These are phyloP conservation scores for Penicillium diatomitis DNA, from an alignment of 495 filamentous ascomycete genomes.

Conservation along the genomic window DNA sequence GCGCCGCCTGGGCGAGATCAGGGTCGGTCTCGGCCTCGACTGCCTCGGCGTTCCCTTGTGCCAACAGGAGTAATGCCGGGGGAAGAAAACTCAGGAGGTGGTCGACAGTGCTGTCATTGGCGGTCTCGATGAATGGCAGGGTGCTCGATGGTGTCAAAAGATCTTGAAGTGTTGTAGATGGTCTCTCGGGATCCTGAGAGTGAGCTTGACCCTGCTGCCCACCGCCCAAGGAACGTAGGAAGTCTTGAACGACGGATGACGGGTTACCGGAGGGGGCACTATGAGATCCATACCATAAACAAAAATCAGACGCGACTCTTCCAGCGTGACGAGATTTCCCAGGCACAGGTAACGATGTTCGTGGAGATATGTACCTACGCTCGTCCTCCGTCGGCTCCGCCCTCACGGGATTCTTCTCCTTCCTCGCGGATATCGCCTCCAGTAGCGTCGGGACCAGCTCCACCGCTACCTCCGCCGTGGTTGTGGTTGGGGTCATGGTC, in stretches of 20 bases:
- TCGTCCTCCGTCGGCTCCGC: slow-evolving; percentile 92
- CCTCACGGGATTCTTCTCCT: slow-evolving; percentile 76
- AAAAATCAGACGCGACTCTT: slow-evolving; percentile 1
- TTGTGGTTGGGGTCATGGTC: slow-evolving; percentile 47
- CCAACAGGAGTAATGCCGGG: slow-evolving; percentile 58
- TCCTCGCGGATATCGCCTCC: slow-evolving; percentile 87
- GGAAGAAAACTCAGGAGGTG: slow-evolving; percentile 70
- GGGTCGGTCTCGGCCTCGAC: slow-evolving; percentile 54
- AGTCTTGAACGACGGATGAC: slow-evolving; percentile 65
- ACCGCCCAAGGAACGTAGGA: slow-evolving; percentile 74
- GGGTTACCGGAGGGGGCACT: slow-evolving; percentile 44
- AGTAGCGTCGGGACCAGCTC: slow-evolving; percentile 76
- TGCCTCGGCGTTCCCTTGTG: slow-evolving; percentile 52
- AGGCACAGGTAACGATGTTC: not conserved
- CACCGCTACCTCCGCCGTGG: slow-evolving; percentile 56
- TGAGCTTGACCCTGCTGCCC: slow-evolving; percentile 33
- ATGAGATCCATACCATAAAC: not conserved
- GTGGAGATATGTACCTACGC: slow-evolving; percentile 78
- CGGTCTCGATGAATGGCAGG: slow-evolving; percentile 62
- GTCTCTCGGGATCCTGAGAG: slow-evolving; percentile 44
- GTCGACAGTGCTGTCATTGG: slow-evolving; percentile 56
- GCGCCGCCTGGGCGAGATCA: slow-evolving; percentile 58
- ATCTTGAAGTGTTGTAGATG: slow-evolving; percentile 79
- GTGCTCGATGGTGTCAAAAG: slow-evolving; percentile 70
- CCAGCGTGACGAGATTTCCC: not conserved